Conservation (phyloP, 768 basidiomycete genomes). For the Auricularia cornea region DNA sequence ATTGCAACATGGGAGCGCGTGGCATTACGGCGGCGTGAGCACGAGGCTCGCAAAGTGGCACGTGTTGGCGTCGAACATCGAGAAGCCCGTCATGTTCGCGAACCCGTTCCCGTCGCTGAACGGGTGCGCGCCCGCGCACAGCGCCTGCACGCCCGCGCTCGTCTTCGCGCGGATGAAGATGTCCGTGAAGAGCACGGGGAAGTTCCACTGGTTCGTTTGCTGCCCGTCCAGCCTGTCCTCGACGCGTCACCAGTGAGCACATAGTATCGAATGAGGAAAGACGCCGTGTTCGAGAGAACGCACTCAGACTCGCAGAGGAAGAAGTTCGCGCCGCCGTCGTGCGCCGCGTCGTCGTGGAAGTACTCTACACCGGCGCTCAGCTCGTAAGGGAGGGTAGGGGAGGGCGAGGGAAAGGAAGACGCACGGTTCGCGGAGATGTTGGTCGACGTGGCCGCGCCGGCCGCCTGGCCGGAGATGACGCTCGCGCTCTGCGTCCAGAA, state of each 20-base stretch:
- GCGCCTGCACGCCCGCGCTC: not conserved
- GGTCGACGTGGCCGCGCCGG: not conserved
- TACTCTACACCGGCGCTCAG: not conserved
- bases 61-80: not conserved
- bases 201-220: not conserved
- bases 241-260: not conserved
- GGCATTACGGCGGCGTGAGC: not conserved
- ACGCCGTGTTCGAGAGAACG: not conserved
- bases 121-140: not conserved
- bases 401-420: not conserved
- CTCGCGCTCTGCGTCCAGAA: not conserved
- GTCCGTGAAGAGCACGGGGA: conserved; percentile 3
- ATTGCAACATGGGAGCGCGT: no score
- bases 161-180: not conserved
- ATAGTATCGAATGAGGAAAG: no score
- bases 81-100: conserved; percentile 1
- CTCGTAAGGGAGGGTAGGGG: no score
- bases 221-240: not conserved
- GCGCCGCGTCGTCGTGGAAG: not conserved
- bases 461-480: not conserved
- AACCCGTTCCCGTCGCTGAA: not conserved
- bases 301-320: conserved; percentile 2
- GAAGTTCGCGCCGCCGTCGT: not conserved
- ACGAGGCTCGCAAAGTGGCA: not conserved
- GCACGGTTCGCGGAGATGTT: not conserved